Evolutionary conservation across 2,329 filamentous ascomycete genomes (phyloP).

Genomic region (Penicillium sp.): DNA sequence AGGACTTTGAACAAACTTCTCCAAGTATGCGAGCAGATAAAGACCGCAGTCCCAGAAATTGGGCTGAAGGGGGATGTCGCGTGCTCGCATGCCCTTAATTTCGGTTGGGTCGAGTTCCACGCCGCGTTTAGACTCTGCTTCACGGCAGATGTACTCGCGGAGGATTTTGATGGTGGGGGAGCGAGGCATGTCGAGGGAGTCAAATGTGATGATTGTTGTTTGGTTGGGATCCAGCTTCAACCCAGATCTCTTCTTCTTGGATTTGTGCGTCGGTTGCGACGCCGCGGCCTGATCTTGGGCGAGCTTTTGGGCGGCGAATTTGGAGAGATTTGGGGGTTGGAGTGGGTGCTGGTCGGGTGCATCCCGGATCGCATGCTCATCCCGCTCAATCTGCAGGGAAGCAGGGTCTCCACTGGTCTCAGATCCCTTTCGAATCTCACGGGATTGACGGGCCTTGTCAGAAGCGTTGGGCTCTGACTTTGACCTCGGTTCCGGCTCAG

Average conservation of each 20-base stretch:
- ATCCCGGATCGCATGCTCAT: constrained; percentile 27
- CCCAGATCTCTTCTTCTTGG: constrained; percentile 31
- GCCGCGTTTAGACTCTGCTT: constrained; percentile 65
- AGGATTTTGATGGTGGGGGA: constrained; percentile 64
- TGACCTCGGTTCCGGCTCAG: constrained; percentile 15
- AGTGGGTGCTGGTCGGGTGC: constrained; percentile 24
- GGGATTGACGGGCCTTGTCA: background rate
- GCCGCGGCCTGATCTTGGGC: background rate
- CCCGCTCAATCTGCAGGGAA: constrained; percentile 25
- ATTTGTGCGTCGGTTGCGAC: constrained; percentile 14
- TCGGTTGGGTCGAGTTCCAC: constrained; percentile 48
- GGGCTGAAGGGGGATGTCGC: constrained; percentile 71
- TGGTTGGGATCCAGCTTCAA: constrained; percentile 52
- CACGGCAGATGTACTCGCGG: constrained; percentile 73
- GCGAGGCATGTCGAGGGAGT: constrained; percentile 73
- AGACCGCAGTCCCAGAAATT: constrained; percentile 91
- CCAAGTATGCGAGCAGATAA: constrained; percentile 79
- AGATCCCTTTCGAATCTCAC: constrained; percentile 20
- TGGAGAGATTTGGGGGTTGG: constrained; percentile 20
- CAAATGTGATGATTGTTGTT: constrained; percentile 78
- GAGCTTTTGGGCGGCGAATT: constrained; percentile 12
- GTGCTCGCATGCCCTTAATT: constrained; percentile 66
- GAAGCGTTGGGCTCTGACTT: background rate
- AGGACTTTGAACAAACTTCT: constrained; percentile 76
- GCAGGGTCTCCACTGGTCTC: constrained; percentile 27